Percentiles rank a stretch among this genome's conserved stretches.
phyloP scores from a whole-genome alignment of 2,329 filamentous ascomycete genomes.

The Mariannaea sp. region DNA sequence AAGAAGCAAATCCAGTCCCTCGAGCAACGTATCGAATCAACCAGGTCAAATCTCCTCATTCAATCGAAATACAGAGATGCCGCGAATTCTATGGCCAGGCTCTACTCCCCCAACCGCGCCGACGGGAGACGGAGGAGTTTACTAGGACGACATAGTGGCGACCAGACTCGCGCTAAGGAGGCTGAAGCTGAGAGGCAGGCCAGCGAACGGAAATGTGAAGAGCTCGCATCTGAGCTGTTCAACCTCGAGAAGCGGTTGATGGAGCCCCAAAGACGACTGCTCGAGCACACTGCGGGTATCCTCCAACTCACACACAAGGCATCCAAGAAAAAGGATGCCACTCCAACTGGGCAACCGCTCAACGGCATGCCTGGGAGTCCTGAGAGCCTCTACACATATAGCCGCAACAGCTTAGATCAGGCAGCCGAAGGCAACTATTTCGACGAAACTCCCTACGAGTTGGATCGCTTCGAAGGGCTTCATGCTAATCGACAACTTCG shows the following conservation, averaged over 20 bases:
- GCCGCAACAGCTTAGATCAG: conserved; percentile 62
- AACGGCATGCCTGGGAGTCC: conserved; percentile 74
- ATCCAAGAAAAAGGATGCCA: conserved; percentile 60
- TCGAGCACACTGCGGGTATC: conserved; percentile 92
- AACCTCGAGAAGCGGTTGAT: conserved; percentile 77
- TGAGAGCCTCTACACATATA: conserved; percentile 75
- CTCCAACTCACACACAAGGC: conserved; percentile 86
- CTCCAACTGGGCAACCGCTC: conserved; percentile 48
- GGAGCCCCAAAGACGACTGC: conserved; percentile 73
- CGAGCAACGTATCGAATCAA: conserved; percentile 77
- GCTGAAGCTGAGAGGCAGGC: conserved; percentile 76
- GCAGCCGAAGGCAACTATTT: conserved; percentile 66
- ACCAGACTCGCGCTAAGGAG: conserved; percentile 57
- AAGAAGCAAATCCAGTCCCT: conserved; percentile 84
- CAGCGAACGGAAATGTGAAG: conserved; percentile 82
- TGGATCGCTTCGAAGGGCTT: conserved; percentile 65
- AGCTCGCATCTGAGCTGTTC: conserved; percentile 80
- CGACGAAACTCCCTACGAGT: conserved; percentile 72
- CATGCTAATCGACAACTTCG: conserved; percentile 38
- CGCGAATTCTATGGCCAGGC: conserved; percentile 79
- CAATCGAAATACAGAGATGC: conserved; percentile 96
- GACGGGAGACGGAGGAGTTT: conserved; percentile 56
- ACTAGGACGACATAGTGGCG: conserved; percentile 56
- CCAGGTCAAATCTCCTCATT: conserved; percentile 80
- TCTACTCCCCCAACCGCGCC: conserved; percentile 67